Evolutionary conservation across 768 basidiomycete species (phyloP), one percentile per base, ranked within the genome.

Genomic region (Tricholomella constricta): DNA sequence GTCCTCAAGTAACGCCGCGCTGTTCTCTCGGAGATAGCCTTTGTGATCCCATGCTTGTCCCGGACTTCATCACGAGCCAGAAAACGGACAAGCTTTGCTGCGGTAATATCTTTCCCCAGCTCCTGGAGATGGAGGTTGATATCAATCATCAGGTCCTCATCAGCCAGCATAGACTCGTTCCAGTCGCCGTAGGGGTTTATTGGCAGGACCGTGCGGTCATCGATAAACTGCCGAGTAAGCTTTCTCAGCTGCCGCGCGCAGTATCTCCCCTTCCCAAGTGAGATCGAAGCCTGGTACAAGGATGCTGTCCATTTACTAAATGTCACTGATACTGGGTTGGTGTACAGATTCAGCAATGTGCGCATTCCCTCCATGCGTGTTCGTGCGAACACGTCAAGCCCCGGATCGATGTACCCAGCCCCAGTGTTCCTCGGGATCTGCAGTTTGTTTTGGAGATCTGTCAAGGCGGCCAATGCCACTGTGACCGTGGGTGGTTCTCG

Each of bases 101-200:
- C 54, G 26, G 63, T 25, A 11, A 67, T 64, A n/a, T 62, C 55
- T n/a, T 62, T 57, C 8, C 67, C 68, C 44, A 68, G 27, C 11
- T 54, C 50, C 49, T 65, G 62, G 0, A 71, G 58, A 49, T 64
- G 58, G 2, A 63, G 22, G 15, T 54, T 58, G 35, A 74, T 58
- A n/a, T 71, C 65, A 6, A 57, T 27, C 22, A 38, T 12, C 0
- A 75, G 43, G 45, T 73, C 70, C 48, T 70, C 69, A 42, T 73
- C 62, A 7, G 62, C 64, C 4, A 73, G 58, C 35, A 63, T 45
- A 0, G 69, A 64, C 17, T 62, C 36, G 23, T 67, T 69, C 66
- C 65, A 71, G 12, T 55, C 38, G 0, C 69, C 65, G 45, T 65
- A 71, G 15, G 58, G 64, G 55, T 68, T 66, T 2, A 59, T 45